Conservation (phyloP, 116 monocot genomes). For the Iris pallida region DNA sequence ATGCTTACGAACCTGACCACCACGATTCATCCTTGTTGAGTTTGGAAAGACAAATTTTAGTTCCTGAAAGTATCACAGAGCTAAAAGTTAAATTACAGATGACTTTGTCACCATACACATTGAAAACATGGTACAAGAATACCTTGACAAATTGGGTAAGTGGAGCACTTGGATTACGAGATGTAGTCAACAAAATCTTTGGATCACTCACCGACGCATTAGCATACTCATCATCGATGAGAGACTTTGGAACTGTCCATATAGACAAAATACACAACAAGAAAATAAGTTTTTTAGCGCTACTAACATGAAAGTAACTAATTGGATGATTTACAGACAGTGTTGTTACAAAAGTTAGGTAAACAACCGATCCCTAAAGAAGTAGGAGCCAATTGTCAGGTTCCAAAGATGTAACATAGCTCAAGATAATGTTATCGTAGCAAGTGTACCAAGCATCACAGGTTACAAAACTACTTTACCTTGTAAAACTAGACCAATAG, state of each 20-base stretch:
- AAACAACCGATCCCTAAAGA: no score
- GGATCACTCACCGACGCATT: constrained; percentile 67
- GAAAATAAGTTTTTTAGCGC: neutral
- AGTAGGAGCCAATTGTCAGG: no score
- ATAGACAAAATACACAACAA: neutral
- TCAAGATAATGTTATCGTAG: no score
- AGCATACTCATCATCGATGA: constrained; percentile 96
- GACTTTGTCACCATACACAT: neutral
- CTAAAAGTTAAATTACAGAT: neutral
- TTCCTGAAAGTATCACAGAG: constrained; percentile 44
- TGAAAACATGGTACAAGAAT: neutral
- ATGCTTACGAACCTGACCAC: constrained; percentile 76
- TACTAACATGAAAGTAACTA: neutral
- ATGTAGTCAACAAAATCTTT: constrained; percentile 87
- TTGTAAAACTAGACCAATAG: no score
- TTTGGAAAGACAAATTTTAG: constrained; percentile 92
- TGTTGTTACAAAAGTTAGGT: no score
- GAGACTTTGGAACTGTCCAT: constrained; percentile 58
- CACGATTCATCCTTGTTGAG: constrained; percentile 93
- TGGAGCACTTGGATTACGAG: constrained; percentile 90
- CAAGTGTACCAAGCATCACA: no score
- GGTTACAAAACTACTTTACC: no score
- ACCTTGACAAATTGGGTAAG: constrained; percentile 96
- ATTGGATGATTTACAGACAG: no score
- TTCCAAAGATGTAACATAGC: no score